Conservation (phyloP, 78 protist genomes). For the Dictyostelium discoideum region DNA sequence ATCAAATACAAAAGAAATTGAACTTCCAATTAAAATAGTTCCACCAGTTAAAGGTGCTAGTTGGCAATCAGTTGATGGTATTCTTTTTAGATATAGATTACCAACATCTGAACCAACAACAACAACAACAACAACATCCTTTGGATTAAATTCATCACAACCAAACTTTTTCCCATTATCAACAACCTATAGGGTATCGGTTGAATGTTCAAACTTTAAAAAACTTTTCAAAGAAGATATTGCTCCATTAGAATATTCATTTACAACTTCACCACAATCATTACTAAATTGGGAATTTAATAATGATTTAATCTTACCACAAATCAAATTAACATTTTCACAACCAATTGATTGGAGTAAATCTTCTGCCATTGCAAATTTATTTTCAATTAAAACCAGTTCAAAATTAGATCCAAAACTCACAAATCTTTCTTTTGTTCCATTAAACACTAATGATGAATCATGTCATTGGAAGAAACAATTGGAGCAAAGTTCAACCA, state of each 20-base stretch:
- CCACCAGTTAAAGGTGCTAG: conserved; percentile 3
- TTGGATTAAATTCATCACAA: neutral
- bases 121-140: neutral
- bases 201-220: neutral
- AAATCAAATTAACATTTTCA: neutral
- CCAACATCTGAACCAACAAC: neutral
- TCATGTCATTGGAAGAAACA: neutral
- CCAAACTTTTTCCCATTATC: neutral
- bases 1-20: neutral
- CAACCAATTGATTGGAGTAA: conserved; percentile 11
- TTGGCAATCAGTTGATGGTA: conserved; percentile 35
- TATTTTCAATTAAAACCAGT: neutral
- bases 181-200: neutral
- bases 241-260: neutral
- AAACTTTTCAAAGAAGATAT: neutral
- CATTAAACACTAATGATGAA: neutral
- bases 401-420: neutral
- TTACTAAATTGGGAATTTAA: neutral
- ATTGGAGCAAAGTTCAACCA: neutral
- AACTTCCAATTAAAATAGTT: conserved; percentile 23
- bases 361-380: neutral
- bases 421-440: neutral
- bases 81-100: neutral
- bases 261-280: neutral
- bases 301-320: neutral